phyloP scores from a whole-genome alignment of 345 rosid species.

The Conringia planisiliqua region DNA sequence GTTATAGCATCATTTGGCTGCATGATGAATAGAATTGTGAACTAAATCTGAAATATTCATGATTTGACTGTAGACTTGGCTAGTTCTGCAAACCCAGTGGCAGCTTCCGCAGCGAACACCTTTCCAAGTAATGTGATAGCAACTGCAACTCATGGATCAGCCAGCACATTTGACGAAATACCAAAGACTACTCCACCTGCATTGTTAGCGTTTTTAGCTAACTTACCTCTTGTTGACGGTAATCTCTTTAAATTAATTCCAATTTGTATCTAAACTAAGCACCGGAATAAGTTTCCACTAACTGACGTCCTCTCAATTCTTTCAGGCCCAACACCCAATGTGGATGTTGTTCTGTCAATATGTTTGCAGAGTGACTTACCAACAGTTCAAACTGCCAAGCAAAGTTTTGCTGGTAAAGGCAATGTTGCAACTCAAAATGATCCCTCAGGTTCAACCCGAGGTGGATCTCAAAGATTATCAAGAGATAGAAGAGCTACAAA shows the following conservation, averaged over 20 bases:
- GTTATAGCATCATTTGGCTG: not conserved
- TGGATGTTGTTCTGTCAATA: conserved; percentile 76
- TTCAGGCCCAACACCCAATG: conserved; percentile 77
- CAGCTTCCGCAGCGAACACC: conserved; percentile 39
- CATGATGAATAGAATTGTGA: not conserved
- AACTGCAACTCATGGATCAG: conserved; percentile 39
- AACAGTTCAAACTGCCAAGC: conserved; percentile 42
- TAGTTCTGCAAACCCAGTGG: conserved; percentile 36
- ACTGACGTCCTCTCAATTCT: conserved; percentile 4
- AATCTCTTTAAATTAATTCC: conserved; percentile 18
- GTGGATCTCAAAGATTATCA: conserved; percentile 58
- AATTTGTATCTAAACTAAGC: not conserved
- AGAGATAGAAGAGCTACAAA: conserved; percentile 60
- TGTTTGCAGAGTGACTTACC: conserved; percentile 80
- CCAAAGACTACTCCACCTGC: conserved; percentile 83
- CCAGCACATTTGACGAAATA: conserved; percentile 53
- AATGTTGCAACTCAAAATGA: conserved; percentile 59
- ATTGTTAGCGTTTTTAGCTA: conserved; percentile 63
- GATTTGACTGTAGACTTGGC: conserved; percentile 40
- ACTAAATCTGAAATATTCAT: not conserved
- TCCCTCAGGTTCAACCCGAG: conserved; percentile 61
- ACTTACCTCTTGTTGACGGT: conserved; percentile 80
- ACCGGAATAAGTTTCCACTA: conserved; percentile 1
- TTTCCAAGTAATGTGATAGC: conserved; percentile 41
- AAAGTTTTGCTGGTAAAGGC: conserved; percentile 40